Conservation (phyloP, 306 rosid genomes). For the Quercus suber region DNA sequence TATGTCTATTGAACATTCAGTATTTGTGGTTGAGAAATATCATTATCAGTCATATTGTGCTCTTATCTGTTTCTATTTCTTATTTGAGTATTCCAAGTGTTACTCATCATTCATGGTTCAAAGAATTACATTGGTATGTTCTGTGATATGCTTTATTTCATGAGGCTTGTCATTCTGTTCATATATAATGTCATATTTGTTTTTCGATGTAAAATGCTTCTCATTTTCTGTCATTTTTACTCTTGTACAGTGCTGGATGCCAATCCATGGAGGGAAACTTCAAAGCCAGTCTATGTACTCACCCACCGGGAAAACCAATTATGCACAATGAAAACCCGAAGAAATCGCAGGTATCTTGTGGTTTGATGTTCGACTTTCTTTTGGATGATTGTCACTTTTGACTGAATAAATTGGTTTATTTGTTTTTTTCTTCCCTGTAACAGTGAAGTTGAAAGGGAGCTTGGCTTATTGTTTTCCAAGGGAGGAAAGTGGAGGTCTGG, state of each 20-base stretch:
- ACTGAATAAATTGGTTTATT: constrained; percentile 1
- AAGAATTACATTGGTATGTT: background rate
- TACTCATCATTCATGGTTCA: background rate
- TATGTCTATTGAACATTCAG: background rate
- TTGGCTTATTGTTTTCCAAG: constrained; percentile 82
- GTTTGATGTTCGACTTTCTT: constrained; percentile 4
- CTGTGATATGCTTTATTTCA: background rate
- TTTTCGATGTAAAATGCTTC: constrained; percentile 6
- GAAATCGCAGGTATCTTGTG: constrained; percentile 65
- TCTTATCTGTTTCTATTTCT: background rate
- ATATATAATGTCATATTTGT: background rate
- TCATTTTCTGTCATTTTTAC: background rate
- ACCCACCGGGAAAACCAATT: constrained; percentile 84
- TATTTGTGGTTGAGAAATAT: background rate
- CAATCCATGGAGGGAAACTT: constrained; percentile 89
- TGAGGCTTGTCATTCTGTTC: background rate
- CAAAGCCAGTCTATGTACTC: constrained; percentile 91
- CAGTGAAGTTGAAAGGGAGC: constrained; percentile 97
- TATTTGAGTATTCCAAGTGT: background rate
- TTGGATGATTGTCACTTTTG: background rate
- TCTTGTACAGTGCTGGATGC: constrained; percentile 68
- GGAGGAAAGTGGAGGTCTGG: constrained; percentile 67
- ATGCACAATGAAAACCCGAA: constrained; percentile 97
- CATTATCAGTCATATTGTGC: background rate
- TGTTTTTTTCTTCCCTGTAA: constrained; percentile 12